These are phyloP conservation scores for Suhomyces sp. DNA, from an alignment of 805 yeast species.

Conservation along the genomic window DNA sequence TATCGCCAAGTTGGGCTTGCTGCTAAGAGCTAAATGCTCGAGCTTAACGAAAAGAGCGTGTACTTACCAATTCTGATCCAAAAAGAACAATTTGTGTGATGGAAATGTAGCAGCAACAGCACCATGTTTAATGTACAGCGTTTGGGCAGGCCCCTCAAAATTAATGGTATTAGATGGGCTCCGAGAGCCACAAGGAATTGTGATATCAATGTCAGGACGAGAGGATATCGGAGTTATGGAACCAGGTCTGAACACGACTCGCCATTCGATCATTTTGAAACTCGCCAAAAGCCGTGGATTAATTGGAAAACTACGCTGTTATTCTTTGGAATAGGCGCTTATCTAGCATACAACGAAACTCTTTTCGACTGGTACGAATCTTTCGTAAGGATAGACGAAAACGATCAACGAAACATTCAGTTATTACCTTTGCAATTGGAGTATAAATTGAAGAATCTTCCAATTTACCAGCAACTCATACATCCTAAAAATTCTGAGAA, in stretches of 20 bases:
- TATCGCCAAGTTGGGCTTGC: not conserved
- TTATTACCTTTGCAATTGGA: constrained; percentile 42
- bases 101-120: not conserved
- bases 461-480: constrained; percentile 49
- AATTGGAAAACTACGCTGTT: constrained; percentile 29
- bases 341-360: constrained; percentile 31
- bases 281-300: constrained; percentile 22
- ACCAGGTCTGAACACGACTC: constrained; percentile 29
- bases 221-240: constrained; percentile 12
- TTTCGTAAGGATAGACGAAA: constrained; percentile 19
- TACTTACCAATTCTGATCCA: not conserved
- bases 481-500: constrained; percentile 43
- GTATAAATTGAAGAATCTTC: constrained; percentile 45
- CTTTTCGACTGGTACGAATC: constrained; percentile 29
- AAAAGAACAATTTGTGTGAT: not conserved
- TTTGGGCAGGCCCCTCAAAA: not conserved
- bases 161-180: not conserved
- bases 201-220: not conserved
- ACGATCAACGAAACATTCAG: constrained; percentile 18
- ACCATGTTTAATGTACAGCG: not conserved
- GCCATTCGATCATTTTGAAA: constrained; percentile 30
- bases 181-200: not conserved
- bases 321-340: constrained; percentile 31
- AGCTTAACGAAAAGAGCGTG: not conserved
- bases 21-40: not conserved